Evolutionary conservation across 1,284 basidiomycete genomes (phyloP).

Genomic region (Microbotryomycetes sp.): DNA sequence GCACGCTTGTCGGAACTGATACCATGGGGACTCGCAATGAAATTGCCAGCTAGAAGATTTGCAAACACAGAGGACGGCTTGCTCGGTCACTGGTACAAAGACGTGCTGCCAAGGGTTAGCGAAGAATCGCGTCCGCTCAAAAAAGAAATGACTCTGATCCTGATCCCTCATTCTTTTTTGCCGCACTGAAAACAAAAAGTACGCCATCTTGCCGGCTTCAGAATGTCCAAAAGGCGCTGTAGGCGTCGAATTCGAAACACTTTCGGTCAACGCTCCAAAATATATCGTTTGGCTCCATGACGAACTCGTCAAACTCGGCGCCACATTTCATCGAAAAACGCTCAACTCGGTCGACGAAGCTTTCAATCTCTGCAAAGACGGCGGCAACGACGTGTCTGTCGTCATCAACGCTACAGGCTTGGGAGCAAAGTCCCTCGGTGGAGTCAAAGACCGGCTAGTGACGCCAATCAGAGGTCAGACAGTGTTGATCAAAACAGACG

Average conservation of each 20-base stretch:
- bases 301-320: slow-evolving; percentile 35
- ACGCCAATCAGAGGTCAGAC: slow-evolving; percentile 82
- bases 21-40: slow-evolving; percentile 47
- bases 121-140: neutral
- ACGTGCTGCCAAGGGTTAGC: slow-evolving; percentile 48
- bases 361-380: slow-evolving; percentile 33
- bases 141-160: neutral
- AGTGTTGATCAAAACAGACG: slow-evolving; percentile 50
- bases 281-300: slow-evolving; percentile 40
- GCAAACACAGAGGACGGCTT: slow-evolving; percentile 1
- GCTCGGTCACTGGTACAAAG: slow-evolving; percentile 49
- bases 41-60: slow-evolving; percentile 36
- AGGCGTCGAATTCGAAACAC: slow-evolving; percentile 41
- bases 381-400: slow-evolving; percentile 34
- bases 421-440: slow-evolving; percentile 60
- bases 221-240: slow-evolving; percentile 36
- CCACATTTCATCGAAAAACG: slow-evolving; percentile 37
- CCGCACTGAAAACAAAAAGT: slow-evolving; percentile 36
- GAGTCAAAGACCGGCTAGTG: slow-evolving; percentile 63
- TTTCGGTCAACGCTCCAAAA: slow-evolving; percentile 42
- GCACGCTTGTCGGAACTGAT: slow-evolving; percentile 50
- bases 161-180: neutral
- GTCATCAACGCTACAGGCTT: slow-evolving; percentile 48
- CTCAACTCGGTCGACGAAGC: slow-evolving; percentile 42
- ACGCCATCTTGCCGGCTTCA: slow-evolving; percentile 38